phyloP scores from a whole-genome alignment of 75 land plant genomes.

The Ceratopteris richardii region DNA sequence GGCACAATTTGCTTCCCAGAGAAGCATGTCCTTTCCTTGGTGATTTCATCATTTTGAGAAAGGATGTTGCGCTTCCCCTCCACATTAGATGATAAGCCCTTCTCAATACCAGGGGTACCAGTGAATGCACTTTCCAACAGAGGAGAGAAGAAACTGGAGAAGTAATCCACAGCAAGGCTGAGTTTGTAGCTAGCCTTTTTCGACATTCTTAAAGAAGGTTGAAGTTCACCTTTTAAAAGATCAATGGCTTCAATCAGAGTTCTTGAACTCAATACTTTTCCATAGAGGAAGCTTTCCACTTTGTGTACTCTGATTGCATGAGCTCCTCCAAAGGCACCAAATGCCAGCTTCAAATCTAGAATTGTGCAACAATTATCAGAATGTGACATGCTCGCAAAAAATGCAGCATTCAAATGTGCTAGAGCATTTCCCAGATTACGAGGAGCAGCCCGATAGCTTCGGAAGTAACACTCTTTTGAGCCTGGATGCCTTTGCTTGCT shows the following conservation, averaged over 20 bases:
- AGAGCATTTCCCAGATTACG: constrained; percentile 83
- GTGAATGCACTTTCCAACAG: too few relatives aligned
- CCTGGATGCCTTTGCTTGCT: too few relatives aligned
- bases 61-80: constrained; percentile 35
- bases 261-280: constrained; percentile 31
- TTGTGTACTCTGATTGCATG: constrained; percentile 67
- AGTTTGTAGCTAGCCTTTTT: too few relatives aligned
- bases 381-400: constrained; percentile 31
- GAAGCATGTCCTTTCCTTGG: too few relatives aligned
- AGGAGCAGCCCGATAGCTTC: constrained; percentile 71
- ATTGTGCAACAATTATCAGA: constrained; percentile 1
- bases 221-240: constrained; percentile 7
- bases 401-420: constrained; percentile 79
- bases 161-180: constrained; percentile 44
- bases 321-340: constrained; percentile 77
- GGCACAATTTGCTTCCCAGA: constrained; percentile 17
- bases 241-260: constrained; percentile 26
- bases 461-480: too few relatives aligned
- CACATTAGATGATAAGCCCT: background rate
- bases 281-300: constrained; percentile 53
- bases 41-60: too few relatives aligned
- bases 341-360: constrained; percentile 41
- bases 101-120: too few relatives aligned
- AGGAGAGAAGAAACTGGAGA: constrained; percentile 43
- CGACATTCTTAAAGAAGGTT: background rate